phyloP scores from a whole-genome alignment of 495 filamentous ascomycete species.

The Penicillium bovifimosum region DNA sequence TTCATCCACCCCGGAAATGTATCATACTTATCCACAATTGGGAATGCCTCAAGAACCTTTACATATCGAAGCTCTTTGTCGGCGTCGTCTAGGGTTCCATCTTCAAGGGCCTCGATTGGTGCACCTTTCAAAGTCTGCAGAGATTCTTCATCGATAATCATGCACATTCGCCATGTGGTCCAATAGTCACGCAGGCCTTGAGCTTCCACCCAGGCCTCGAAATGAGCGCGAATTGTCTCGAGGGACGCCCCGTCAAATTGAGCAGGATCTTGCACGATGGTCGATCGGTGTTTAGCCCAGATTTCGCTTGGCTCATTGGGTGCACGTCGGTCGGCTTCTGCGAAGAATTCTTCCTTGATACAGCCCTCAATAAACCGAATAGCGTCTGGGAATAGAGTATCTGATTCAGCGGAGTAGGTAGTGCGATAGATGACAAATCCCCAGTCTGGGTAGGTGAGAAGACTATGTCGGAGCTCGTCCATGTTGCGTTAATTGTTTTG shows the following conservation, averaged over 20 bases:
- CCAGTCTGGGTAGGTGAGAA: conserved; percentile 6
- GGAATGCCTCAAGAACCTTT: conserved; percentile 17
- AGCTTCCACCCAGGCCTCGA: conserved; percentile 8
- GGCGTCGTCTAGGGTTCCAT: background rate
- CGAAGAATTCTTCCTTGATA: background rate
- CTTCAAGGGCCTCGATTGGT: background rate
- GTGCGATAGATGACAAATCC: conserved; percentile 12
- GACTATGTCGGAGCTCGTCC: conserved; percentile 6
- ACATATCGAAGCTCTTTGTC: conserved; percentile 5
- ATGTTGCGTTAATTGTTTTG: background rate
- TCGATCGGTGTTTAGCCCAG: conserved; percentile 6
- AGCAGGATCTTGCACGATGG: conserved; percentile 6
- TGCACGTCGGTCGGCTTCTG: background rate
- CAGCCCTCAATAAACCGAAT: conserved; percentile 8
- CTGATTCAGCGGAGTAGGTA: conserved; percentile 10
- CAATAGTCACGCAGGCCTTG: background rate
- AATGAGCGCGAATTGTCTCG: conserved; percentile 12
- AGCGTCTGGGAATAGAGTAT: conserved; percentile 6
- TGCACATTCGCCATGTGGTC: conserved; percentile 5
- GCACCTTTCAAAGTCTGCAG: background rate
- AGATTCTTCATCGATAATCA: conserved; percentile 9
- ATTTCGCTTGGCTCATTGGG: background rate
- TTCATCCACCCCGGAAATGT: conserved; percentile 16
- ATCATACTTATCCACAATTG: conserved; percentile 8
- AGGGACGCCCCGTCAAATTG: conserved; percentile 8